Conservation (phyloP, 192 early-diverging fungal species). For the Coemansia aciculifera region DNA sequence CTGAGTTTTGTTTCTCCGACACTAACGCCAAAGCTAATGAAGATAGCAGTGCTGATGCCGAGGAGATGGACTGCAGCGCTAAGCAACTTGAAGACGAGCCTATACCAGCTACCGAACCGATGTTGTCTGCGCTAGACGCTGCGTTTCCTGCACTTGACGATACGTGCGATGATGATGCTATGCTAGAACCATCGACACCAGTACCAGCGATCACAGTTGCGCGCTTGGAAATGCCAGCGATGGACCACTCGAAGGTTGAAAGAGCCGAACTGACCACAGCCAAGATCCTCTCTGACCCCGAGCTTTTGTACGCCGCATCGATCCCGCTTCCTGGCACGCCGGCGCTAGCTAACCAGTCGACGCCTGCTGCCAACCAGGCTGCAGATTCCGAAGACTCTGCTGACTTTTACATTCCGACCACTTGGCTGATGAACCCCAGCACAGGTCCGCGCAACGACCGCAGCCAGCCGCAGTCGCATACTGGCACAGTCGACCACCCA, state of each 20-base stretch:
- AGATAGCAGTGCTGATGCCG: background rate
- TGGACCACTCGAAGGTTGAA: background rate
- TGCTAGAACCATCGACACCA: background rate
- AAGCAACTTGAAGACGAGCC: background rate
- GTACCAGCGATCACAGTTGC: background rate
- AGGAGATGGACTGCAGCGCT: background rate
- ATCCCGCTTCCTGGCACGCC: slow-evolving; percentile 50
- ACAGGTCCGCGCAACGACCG: slow-evolving; percentile 14
- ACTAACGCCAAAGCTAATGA: background rate
- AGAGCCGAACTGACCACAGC: slow-evolving; percentile 36
- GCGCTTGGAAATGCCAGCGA: slow-evolving; percentile 3
- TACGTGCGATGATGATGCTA: background rate
- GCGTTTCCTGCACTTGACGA: background rate
- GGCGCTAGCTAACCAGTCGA: slow-evolving; percentile 19
- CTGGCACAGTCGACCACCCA: slow-evolving; percentile 7
- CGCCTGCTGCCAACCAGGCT: slow-evolving; percentile 5
- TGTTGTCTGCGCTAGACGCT: background rate
- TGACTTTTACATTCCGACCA: slow-evolving; percentile 48
- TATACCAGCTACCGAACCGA: background rate
- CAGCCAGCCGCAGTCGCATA: slow-evolving; percentile 7
- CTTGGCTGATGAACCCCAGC: slow-evolving; percentile 51
- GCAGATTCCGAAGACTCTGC: background rate
- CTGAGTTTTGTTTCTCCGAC: background rate
- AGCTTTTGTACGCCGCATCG: slow-evolving; percentile 40
- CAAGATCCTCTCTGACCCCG: slow-evolving; percentile 44